These are phyloP conservation scores for Xylaria sp. DNA, from an alignment of 2,329 filamentous ascomycete genomes.

Conservation along the genomic window DNA sequence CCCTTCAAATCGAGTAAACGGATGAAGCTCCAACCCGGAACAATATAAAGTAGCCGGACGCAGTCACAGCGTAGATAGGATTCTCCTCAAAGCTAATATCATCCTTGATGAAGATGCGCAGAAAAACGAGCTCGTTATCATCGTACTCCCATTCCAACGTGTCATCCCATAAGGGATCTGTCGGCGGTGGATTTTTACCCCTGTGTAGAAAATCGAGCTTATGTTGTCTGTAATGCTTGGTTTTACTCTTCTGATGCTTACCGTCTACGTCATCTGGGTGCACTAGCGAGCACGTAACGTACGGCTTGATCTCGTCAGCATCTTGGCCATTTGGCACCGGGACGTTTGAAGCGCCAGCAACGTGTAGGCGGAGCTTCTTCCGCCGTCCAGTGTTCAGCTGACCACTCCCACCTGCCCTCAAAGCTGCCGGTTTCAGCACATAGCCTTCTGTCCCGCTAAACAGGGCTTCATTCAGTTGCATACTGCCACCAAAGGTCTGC, in stretches of 20 bases:
- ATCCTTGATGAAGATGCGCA: constrained; percentile 70
- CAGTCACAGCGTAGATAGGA: constrained; percentile 65
- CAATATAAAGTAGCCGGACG: constrained; percentile 53
- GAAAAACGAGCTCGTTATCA: constrained; percentile 68
- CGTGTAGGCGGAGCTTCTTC: constrained; percentile 60
- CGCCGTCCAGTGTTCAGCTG: constrained; percentile 51
- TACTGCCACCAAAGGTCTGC: constrained; percentile 69
- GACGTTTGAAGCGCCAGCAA: constrained; percentile 67
- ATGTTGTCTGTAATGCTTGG: constrained; percentile 64
- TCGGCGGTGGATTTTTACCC: constrained; percentile 62
- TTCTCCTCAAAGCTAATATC: constrained; percentile 68
- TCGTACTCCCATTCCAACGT: constrained; percentile 71
- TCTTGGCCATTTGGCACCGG: constrained; percentile 59
- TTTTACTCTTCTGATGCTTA: constrained; percentile 65
- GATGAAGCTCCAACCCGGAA: constrained; percentile 66
- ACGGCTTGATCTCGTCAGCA: constrained; percentile 63
- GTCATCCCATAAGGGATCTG: constrained; percentile 71
- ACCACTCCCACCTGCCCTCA: constrained; percentile 62
- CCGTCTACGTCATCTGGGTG: constrained; percentile 59
- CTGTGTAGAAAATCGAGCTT: constrained; percentile 61
- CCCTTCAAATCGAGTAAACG: constrained; percentile 69
- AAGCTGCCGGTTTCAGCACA: constrained; percentile 66
- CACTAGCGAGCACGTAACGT: constrained; percentile 68
- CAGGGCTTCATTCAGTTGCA: constrained; percentile 72
- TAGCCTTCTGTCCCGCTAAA: constrained; percentile 70